Evolutionary conservation across 192 early-diverging fungal genomes (phyloP), one percentile per base, ranked within the genome.

Genomic region (Hyaloraphidium curvatum): DNA sequence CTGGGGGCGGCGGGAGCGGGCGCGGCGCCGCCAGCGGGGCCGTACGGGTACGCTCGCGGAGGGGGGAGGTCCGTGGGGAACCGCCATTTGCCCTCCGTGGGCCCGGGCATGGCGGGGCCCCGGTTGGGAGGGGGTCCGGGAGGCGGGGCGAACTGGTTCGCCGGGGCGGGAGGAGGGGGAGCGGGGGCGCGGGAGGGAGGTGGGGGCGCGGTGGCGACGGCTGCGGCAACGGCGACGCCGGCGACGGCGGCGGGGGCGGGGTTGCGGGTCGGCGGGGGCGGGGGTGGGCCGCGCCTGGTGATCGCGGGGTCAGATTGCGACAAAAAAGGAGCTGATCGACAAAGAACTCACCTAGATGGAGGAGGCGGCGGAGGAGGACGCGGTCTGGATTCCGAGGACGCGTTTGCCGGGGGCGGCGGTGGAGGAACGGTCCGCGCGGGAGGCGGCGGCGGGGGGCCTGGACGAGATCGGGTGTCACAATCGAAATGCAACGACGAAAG

Each of bases 1-100:
- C 7, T 19, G 17, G 25, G 14, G 43, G 43, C 4, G 7, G 11
- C 4, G 43, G 48, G 55, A 16, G 13, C 22, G 55, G 25, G 0
- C 23, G 29, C 2, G 33, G 37, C 19, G 17, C 19, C 9, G n/a
- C 41, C 27, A 17, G 41, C 5, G 29, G 67, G 62, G 30, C 62
- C 62, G 25, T 29, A 51, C 14, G 71, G 64, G 31, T 43, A 68
- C 33, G 30, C 50, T 26, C 73, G 56, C 5, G 73, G 66, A 13
- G 64, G 60, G 17, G 73, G 73, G 21, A 75, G 54, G 43, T 75
- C 73, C 29, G 64, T 56, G 3, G 58, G 58, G 50, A 67, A 73
- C 19, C 37, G 61, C 67, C 67, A 75, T 28, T 63, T 57, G 3
- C 73, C 69, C 26, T 62, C 59, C 17, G 28, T 30, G 22, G 53